Base-by-base conservation (phyloP, 2,329 filamentous ascomycete genomes). In the Penicillium fuscoglaucum region DNA sequence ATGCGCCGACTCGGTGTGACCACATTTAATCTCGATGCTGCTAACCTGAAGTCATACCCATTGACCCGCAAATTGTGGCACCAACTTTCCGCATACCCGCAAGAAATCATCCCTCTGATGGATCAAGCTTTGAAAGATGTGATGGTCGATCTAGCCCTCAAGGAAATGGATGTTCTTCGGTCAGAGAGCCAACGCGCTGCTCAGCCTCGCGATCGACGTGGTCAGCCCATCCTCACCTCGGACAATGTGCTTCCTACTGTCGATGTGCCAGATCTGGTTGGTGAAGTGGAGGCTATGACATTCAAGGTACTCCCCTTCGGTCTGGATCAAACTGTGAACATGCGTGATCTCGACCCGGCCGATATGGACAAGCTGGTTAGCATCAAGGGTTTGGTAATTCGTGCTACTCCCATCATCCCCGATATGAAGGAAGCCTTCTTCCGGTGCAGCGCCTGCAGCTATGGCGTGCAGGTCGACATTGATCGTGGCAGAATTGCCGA, bases 341-440 rank as follows among this genome's bases (percentile, higher is more conserved):
- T 99, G 79, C 87, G 95, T 76, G 95, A 98, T 61, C 83, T 99
- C 37, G 96, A 99, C 72, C 95, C 95, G 5, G 90, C 90, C 56
- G 89, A 98, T 71, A 96, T 98, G 85, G 96, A 99, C 77, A 96
- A 96, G 72, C 84, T 99, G 64, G 89, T 99, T 65, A 91, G 89
- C 65, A 88, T 99, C 76, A 99, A 98, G 77, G 95, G 95, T 46
- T 83, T 99, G 17, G 95, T 99, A 60, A 99, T 99, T 70, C 88
- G 95, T 61, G 90, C 95, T 3, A 98, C 95, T 0, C 92, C 95
- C 0, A 90, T 99, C 64, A 98, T 99, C 64, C 95, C 95, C 0
- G 95, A 99, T 69, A 99, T 99, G 96, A 97, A 96, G 78, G 91
- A 96, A 72, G 95, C 95, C 0, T 97, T 96, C 79, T 99, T 99